These are phyloP conservation scores for Rhododendron griersonianum DNA, from an alignment of 148 eudicot species.

Conservation along the genomic window DNA sequence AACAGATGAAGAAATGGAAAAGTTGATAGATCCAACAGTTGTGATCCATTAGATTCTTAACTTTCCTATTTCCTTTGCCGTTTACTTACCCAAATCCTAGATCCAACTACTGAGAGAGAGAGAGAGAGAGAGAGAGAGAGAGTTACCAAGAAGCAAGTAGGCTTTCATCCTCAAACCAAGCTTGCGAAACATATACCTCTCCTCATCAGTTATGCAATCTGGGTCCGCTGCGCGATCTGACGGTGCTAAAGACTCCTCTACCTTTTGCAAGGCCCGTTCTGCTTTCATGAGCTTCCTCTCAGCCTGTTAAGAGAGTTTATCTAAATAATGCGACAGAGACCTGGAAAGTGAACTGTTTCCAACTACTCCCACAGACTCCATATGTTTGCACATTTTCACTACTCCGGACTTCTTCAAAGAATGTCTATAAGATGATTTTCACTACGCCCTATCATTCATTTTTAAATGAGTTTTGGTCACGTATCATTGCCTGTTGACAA, in stretches of 20 bases:
- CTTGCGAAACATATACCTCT: slow-evolving; percentile 94
- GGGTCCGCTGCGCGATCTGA: slow-evolving; percentile 61
- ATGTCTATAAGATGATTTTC: neutral
- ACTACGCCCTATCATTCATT: neutral
- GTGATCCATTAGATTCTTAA: neutral
- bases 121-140: neutral
- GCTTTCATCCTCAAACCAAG: slow-evolving; percentile 98
- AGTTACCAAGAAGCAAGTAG: slow-evolving; percentile 79
- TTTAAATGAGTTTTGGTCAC: neutral
- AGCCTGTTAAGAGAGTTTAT: slow-evolving; percentile 46
- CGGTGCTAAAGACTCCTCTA: slow-evolving; percentile 67
- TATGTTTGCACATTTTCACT: neutral
- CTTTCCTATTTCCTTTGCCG: neutral
- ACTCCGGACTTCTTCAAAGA: neutral
- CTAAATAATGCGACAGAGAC: neutral
- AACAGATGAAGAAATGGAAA: neutral
- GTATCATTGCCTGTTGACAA: neutral
- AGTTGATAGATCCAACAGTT: neutral
- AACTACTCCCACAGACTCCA: neutral
- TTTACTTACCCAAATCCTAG: neutral
- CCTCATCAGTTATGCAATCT: slow-evolving; percentile 79
- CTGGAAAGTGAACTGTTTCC: neutral
- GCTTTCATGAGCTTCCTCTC: slow-evolving; percentile 71
- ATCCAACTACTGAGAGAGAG: neutral
- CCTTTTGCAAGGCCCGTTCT: slow-evolving; percentile 60